phyloP scores from a whole-genome alignment of 2,329 filamentous ascomycete species.

The Scortechinia acanthostroma region DNA sequence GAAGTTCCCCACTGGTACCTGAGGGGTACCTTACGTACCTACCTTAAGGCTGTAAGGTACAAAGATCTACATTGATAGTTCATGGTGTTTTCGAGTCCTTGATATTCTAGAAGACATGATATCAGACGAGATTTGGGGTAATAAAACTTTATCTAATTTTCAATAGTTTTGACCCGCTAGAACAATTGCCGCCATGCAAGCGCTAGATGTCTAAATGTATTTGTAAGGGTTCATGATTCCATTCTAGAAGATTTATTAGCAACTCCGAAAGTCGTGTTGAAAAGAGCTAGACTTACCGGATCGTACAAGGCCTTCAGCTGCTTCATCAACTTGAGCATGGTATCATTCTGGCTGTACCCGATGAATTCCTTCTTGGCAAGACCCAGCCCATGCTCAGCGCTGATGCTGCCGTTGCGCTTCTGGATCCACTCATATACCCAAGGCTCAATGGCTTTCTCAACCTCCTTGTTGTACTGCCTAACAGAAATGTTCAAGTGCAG shows the following conservation, averaged over 20 bases:
- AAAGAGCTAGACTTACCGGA: constrained; percentile 56
- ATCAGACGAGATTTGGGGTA: no score
- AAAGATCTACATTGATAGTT: no score
- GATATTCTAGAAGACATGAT: no score
- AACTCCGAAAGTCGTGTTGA: constrained; percentile 7
- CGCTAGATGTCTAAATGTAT: constrained; percentile 72
- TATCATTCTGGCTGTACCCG: constrained; percentile 82
- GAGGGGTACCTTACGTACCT: no score
- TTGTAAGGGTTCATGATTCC: constrained; percentile 99
- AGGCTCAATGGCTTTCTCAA: constrained; percentile 83
- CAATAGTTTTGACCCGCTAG: no score
- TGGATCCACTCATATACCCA: constrained; percentile 97
- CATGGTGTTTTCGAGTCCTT: no score
- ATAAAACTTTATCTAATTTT: no score
- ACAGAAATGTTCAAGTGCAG: constrained; percentile 86
- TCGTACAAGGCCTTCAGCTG: constrained; percentile 91
- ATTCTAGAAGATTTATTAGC: constrained; percentile 50
- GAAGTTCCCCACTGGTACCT: no score
- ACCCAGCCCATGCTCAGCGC: constrained; percentile 89
- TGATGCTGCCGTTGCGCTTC: constrained; percentile 83
- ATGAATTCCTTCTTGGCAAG: constrained; percentile 94
- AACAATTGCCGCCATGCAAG: no score
- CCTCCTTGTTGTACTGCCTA: constrained; percentile 74
- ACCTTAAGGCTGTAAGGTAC: no score
- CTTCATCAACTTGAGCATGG: constrained; percentile 85